Conservation (phyloP, 495 filamentous ascomycete species). For the Lasiosphaeria hispida region DNA sequence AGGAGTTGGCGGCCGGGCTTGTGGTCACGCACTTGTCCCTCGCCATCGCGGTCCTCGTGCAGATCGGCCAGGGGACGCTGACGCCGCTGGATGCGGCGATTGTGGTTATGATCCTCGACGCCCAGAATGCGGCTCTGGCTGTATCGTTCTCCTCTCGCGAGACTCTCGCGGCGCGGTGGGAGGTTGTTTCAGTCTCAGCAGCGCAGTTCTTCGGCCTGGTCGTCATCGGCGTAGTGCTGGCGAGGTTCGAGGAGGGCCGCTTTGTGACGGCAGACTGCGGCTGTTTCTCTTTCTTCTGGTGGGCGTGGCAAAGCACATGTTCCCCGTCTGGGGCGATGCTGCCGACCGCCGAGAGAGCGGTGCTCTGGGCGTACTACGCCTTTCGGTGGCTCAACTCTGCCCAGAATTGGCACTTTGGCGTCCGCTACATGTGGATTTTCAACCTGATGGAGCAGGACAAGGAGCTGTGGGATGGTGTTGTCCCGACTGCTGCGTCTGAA, state of each 20-base stretch:
- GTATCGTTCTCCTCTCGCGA: constrained; percentile 24
- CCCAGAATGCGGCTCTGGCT: constrained; percentile 22
- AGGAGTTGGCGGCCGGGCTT: constrained; percentile 24
- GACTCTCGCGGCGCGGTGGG: constrained; percentile 26
- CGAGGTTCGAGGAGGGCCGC: constrained; percentile 9
- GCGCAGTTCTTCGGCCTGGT: constrained; percentile 23
- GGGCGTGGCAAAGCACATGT: constrained; percentile 26
- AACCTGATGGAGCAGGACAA: constrained; percentile 5
- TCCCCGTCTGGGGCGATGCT: not conserved
- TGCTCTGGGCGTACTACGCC: constrained; percentile 25
- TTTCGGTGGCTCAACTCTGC: constrained; percentile 21
- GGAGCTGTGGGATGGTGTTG: not conserved
- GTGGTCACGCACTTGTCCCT: constrained; percentile 25
- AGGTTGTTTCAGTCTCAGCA: constrained; percentile 15
- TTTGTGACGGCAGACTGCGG: constrained; percentile 12
- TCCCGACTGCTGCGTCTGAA: not conserved
- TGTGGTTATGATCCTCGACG: constrained; percentile 24
- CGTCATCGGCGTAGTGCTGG: constrained; percentile 21
- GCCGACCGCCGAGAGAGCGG: constrained; percentile 8
- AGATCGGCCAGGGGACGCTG: constrained; percentile 16
- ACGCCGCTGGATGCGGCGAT: constrained; percentile 26
- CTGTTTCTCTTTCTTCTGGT: constrained; percentile 30
- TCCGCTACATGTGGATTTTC: constrained; percentile 15
- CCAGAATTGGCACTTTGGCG: constrained; percentile 18
- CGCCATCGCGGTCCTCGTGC: constrained; percentile 25